Conservation (phyloP, 1,284 basidiomycete species). For the Neonothopanus nambi region DNA sequence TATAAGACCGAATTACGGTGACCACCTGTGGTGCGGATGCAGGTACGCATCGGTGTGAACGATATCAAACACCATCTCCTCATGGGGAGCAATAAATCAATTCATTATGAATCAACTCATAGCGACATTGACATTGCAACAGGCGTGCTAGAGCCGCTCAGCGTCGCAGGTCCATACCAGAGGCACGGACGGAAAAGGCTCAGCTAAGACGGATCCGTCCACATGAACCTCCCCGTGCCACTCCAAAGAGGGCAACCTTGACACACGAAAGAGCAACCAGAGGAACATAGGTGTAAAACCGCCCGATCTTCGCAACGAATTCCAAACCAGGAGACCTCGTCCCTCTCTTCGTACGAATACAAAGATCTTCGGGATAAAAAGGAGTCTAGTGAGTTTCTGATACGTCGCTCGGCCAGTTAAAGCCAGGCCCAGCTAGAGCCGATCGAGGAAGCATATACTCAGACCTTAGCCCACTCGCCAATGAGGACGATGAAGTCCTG, state of each 20-base stretch:
- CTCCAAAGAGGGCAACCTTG: conserved; percentile 8
- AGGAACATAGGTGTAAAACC: conserved; percentile 18
- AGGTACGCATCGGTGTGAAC: too few species aligned
- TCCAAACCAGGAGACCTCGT: conserved; percentile 18
- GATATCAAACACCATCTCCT: too few species aligned
- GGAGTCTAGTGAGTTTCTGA: conserved; percentile 44
- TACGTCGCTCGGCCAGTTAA: conserved; percentile 41
- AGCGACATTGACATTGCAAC: too few species aligned
- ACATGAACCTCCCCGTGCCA: background rate
- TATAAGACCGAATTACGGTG: too few species aligned
- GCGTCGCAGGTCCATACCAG: background rate
- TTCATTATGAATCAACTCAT: too few species aligned
- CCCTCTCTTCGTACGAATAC: conserved; percentile 21
- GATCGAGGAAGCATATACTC: background rate
- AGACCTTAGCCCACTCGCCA: conserved; percentile 9
- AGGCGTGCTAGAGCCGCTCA: too few species aligned
- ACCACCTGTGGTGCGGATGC: too few species aligned
- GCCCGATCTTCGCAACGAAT: conserved; percentile 28
- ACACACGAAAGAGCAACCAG: conserved; percentile 17
- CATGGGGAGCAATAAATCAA: too few species aligned
- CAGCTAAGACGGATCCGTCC: too few species aligned
- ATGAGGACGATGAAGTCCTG: background rate
- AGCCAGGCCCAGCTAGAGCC: conserved; percentile 1
- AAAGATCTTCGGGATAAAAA: conserved; percentile 31
- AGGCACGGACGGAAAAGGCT: background rate